Percentiles rank a stretch among this genome's conserved stretches.
Evolutionary conservation across 345 rosid genomes (phyloP).

Genomic region (Rhizophora apiculata): DNA sequence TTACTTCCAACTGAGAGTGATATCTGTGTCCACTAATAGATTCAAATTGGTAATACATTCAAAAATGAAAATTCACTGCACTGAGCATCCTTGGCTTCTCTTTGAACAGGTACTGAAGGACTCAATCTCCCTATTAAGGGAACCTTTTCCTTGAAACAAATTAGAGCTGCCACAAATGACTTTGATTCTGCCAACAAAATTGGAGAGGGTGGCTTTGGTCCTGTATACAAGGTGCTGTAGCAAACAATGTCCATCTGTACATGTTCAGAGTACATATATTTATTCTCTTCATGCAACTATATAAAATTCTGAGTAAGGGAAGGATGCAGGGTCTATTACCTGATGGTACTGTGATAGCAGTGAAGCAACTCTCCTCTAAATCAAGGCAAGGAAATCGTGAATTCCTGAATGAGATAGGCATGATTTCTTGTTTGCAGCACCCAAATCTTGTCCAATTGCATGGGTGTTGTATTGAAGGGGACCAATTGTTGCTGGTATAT

Average conservation of each 20-base stretch:
- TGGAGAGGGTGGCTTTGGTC: slow-evolving; percentile 75
- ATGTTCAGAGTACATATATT: background rate
- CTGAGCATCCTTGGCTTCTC: background rate
- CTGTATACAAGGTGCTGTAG: slow-evolving; percentile 53
- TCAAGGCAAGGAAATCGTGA: slow-evolving; percentile 62
- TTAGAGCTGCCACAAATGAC: slow-evolving; percentile 49
- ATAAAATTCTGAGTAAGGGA: background rate
- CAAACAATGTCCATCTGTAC: background rate
- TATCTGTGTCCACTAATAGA: background rate
- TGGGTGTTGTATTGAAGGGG: slow-evolving; percentile 54
- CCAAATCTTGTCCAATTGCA: slow-evolving; percentile 54
- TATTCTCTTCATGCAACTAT: background rate
- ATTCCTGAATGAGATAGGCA: slow-evolving; percentile 54
- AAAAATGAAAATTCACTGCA: background rate
- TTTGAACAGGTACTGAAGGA: slow-evolving; percentile 36
- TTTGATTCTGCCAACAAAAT: slow-evolving; percentile 50
- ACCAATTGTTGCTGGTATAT: slow-evolving; percentile 50
- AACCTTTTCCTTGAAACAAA: slow-evolving; percentile 48
- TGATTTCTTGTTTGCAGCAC: slow-evolving; percentile 59
- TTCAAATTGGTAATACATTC: background rate
- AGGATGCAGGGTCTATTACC: slow-evolving; percentile 39
- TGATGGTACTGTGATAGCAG: slow-evolving; percentile 56
- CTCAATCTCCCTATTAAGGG: slow-evolving; percentile 36
- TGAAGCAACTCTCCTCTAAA: slow-evolving; percentile 48
- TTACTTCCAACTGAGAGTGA: background rate